Base-by-base conservation (phyloP, 2,329 filamentous ascomycete genomes). In the Fusarium sp. region DNA sequence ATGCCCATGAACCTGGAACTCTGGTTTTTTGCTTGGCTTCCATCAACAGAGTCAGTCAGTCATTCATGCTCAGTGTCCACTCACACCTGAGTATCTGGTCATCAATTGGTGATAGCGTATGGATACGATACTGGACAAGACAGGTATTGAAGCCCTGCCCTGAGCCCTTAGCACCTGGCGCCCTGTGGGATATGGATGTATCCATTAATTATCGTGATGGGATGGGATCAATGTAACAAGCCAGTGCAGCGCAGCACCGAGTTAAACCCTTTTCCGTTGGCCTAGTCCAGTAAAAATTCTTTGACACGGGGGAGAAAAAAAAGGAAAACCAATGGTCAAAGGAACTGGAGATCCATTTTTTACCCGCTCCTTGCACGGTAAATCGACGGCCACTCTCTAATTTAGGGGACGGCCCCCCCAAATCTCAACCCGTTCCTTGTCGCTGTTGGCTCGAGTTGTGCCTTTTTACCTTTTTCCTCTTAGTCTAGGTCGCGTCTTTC, bases 321-420 rank as follows among this genome's bases (percentile, higher is more conserved):
- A 49, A 45, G 43, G 41, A 52, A 54, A 62, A 55, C 30, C 53
- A 32, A 43, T 44, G 34, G 34, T n/a, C 18, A 52, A 20, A 58
- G 34, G 38, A 46, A 45, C 29, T 55, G 34, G 54, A 22, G 54
- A 54, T 62, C 72, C 72, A 65, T 53, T 62, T 74, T 74, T 75
- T 72, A 75, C 70, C 73, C 73, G 73, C 73, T 73, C 73, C 71
- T 72, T 71, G 73, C 49, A 73, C 70, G 62, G 73, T 59, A 74
- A 67, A 65, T 62, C 60, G 49, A 38, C 57, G 53, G 45, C 41
- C 40, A 11, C 25, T 32, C 73, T 73, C 73, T 71, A 74, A 75
- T 73, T 75, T 75, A 70, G 67, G 60, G 70, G 61, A 69, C 52
- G 47, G 41, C 52, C 57, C 61, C 67, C 62, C 60, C 55, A 41